phyloP scores from a whole-genome alignment of 768 basidiomycete genomes.

The Mycena capillaripes region DNA sequence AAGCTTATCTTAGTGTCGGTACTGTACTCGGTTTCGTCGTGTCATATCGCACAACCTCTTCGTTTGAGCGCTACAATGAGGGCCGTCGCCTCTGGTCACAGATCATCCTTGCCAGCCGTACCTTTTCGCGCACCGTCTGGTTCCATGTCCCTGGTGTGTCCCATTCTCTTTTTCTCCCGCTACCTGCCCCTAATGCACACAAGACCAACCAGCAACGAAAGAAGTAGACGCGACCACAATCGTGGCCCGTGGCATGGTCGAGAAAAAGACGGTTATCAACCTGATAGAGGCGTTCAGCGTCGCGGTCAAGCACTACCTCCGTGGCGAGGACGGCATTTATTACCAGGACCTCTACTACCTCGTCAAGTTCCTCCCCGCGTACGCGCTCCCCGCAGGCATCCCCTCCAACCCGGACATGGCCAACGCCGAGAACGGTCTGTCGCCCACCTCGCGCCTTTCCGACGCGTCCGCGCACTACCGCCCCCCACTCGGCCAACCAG shows the following conservation, averaged over 20 bases:
- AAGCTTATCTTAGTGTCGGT: slow-evolving; percentile 54
- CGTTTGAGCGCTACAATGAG: slow-evolving; percentile 84
- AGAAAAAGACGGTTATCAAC: slow-evolving; percentile 80
- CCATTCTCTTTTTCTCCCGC: slow-evolving; percentile 37
- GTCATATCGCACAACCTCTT: slow-evolving; percentile 79
- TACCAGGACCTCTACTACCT: slow-evolving; percentile 74
- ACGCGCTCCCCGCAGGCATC: slow-evolving; percentile 67
- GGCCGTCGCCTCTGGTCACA: slow-evolving; percentile 78
- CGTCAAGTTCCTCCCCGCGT: slow-evolving; percentile 80
- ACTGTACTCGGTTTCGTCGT: slow-evolving; percentile 84
- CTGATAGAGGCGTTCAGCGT: slow-evolving; percentile 76
- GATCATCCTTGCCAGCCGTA: slow-evolving; percentile 70
- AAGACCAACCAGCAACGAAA: slow-evolving; percentile 32
- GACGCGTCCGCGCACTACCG: slow-evolving; percentile 16
- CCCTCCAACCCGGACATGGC: slow-evolving; percentile 52
- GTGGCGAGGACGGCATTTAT: slow-evolving; percentile 64
- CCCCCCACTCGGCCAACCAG: slow-evolving; percentile 6
- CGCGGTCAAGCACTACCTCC: slow-evolving; percentile 78
- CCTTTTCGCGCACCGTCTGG: slow-evolving; percentile 74
- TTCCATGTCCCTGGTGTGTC: slow-evolving; percentile 73
- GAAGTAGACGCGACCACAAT: slow-evolving; percentile 44
- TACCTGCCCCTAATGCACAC: slow-evolving; percentile 22
- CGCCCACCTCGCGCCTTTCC: slow-evolving; percentile 24
- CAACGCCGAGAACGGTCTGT: slow-evolving; percentile 14
- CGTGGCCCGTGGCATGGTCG: slow-evolving; percentile 66